Conservation (phyloP, 345 rosid species). For the Arabidopsis arenosa region DNA sequence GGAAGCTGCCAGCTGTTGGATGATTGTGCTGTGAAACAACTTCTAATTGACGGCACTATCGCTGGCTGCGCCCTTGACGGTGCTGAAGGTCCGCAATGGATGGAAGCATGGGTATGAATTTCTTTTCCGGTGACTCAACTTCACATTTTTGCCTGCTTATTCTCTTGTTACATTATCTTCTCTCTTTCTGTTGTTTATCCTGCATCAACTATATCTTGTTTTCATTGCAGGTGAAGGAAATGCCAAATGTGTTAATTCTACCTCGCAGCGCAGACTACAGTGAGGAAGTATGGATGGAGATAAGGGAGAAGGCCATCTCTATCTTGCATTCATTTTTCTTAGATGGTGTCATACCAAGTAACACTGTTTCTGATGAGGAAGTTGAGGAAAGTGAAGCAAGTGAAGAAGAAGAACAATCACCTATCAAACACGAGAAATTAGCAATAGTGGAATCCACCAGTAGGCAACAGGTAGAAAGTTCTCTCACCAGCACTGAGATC, state of each 20-base stretch:
- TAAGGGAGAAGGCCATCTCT: conserved; percentile 89
- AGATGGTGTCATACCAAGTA: conserved; percentile 75
- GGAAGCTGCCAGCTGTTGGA: conserved; percentile 96
- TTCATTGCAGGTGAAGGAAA: conserved; percentile 80
- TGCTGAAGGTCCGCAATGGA: conserved; percentile 99
- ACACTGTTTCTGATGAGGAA: conserved; percentile 83
- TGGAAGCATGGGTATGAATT: conserved; percentile 98
- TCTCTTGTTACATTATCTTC: conserved; percentile 1
- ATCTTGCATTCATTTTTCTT: conserved; percentile 80
- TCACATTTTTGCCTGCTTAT: background rate
- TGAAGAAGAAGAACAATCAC: conserved; percentile 52
- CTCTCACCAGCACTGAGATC: conserved; percentile 59
- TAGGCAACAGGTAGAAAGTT: conserved; percentile 55
- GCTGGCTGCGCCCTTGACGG: conserved; percentile 99
- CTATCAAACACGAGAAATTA: conserved; percentile 52
- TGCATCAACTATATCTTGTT: background rate
- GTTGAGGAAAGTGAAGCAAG: conserved; percentile 67
- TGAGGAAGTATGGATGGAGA: conserved; percentile 99
- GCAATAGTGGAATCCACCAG: conserved; percentile 55
- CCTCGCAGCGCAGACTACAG: conserved; percentile 99
- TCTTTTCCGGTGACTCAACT: background rate
- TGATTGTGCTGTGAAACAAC: conserved; percentile 93
- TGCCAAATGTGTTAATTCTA: conserved; percentile 97
- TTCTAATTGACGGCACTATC: conserved; percentile 89
- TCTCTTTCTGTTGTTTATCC: conserved; percentile 1